A percentile compares a stretch with the other conserved stretches of the same genome.
Conservation (phyloP, 2,329 filamentous ascomycete species). For the Neofusicoccum parvum region DNA sequence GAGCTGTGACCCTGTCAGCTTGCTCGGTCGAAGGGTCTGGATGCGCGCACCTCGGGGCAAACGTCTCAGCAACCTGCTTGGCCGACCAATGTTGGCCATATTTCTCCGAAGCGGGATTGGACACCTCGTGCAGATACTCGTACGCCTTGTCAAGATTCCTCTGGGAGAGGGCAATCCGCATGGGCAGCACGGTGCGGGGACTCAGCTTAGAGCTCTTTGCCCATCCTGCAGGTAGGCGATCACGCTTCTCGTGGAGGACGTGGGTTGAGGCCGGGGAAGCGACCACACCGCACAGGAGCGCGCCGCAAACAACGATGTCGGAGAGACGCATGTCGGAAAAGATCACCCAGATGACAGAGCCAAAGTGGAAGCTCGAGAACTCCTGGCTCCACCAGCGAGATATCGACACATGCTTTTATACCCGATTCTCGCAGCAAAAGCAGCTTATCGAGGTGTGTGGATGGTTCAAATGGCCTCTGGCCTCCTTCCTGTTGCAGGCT, state of each 20-base stretch:
- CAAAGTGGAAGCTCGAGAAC: slow-evolving; percentile 2
- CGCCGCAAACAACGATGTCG: neutral
- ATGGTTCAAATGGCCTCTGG: neutral
- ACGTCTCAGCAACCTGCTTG: slow-evolving; percentile 44
- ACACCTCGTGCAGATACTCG: slow-evolving; percentile 40
- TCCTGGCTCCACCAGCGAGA: neutral
- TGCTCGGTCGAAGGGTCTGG: neutral
- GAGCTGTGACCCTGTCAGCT: slow-evolving; percentile 23
- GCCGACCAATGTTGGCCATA: slow-evolving; percentile 48
- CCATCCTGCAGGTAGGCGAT: neutral
- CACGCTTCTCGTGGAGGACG: neutral
- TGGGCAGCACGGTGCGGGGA: slow-evolving; percentile 31
- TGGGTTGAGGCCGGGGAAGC: neutral
- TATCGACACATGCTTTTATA: neutral
- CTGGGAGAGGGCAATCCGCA: slow-evolving; percentile 39
- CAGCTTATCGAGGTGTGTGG: neutral
- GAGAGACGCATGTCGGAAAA: neutral
- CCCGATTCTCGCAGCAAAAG: neutral
- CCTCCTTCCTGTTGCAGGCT: neutral
- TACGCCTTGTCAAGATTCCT: slow-evolving; percentile 36
- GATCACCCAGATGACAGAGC: neutral
- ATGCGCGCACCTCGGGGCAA: slow-evolving; percentile 35
- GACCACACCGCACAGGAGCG: neutral
- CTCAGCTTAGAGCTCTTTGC: neutral
- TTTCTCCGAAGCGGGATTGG: slow-evolving; percentile 44